phyloP scores from a whole-genome alignment of 2,329 filamentous ascomycete species.

The Paraphaeosphaeria minitans region DNA sequence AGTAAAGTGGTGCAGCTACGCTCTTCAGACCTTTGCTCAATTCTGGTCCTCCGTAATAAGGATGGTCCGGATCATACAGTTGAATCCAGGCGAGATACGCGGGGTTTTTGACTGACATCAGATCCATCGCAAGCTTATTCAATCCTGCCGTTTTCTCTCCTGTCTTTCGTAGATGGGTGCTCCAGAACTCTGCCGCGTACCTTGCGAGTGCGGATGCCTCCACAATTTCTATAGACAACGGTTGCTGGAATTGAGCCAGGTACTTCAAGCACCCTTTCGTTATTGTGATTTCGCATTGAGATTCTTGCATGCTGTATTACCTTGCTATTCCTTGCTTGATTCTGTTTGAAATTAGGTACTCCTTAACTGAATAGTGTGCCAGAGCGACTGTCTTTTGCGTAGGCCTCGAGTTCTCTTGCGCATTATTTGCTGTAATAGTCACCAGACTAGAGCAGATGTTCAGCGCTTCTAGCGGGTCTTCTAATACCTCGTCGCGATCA shows the following conservation, averaged over 20 bases:
- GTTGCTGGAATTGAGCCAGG: conserved; percentile 21
- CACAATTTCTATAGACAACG: too few relatives aligned
- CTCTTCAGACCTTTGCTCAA: neutral
- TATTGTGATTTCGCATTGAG: conserved; percentile 16
- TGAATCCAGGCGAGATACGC: conserved; percentile 28
- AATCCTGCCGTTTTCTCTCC: neutral
- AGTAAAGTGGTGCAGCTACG: too few relatives aligned
- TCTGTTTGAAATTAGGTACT: conserved; percentile 29
- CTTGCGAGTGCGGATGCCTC: conserved; percentile 17
- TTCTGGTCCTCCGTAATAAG: neutral
- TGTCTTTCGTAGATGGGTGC: conserved; percentile 11
- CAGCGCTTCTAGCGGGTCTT: conserved; percentile 30
- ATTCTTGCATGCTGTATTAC: conserved; percentile 17
- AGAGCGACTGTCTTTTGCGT: conserved; percentile 12
- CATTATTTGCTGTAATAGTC: conserved; percentile 9
- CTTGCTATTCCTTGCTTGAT: conserved; percentile 9
- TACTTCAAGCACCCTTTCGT: conserved; percentile 24
- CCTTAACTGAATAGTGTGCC: conserved; percentile 37
- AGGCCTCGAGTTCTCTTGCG: conserved; percentile 4
- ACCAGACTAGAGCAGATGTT: conserved; percentile 34
- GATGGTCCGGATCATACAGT: conserved; percentile 22
- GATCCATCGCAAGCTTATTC: conserved; percentile 11
- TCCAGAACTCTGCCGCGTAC: conserved; percentile 27
- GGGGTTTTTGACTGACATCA: conserved; percentile 17
- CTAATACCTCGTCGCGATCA: conserved; percentile 31